Percentiles rank a stretch among this genome's conserved stretches.
Conservation (phyloP, 768 basidiomycete genomes). For the Mycena kentingensis region DNA sequence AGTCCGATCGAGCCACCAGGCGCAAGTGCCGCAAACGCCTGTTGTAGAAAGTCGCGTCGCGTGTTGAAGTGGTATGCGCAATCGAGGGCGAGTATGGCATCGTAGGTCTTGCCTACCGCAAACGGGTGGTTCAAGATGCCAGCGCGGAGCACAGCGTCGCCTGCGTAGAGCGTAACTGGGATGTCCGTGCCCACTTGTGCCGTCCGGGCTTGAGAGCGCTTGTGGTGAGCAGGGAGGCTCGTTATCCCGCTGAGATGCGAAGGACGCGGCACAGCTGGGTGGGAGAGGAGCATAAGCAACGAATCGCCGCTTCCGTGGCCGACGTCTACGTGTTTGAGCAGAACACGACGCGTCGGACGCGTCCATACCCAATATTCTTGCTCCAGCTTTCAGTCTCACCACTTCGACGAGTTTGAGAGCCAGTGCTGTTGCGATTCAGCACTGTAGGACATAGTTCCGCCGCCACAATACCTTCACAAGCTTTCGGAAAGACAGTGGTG, state of each 20-base stretch:
- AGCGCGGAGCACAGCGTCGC: slow-evolving; percentile 52
- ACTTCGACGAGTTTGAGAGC: slow-evolving; percentile 52
- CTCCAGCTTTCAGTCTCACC: slow-evolving; percentile 42
- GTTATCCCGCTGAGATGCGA: slow-evolving; percentile 59
- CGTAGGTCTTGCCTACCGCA: slow-evolving; percentile 33
- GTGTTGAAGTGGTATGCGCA: slow-evolving; percentile 71
- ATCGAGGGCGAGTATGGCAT: slow-evolving; percentile 61
- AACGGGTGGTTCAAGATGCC: slow-evolving; percentile 44
- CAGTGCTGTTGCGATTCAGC: slow-evolving; percentile 42
- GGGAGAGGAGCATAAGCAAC: slow-evolving; percentile 52
- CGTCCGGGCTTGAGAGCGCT: slow-evolving; percentile 47
- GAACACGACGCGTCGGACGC: neutral
- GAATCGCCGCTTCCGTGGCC: slow-evolving; percentile 74
- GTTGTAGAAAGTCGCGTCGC: slow-evolving; percentile 52
- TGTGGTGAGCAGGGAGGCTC: slow-evolving; percentile 49
- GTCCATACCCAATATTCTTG: slow-evolving; percentile 54
- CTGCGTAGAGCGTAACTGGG: slow-evolving; percentile 43
- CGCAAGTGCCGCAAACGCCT: slow-evolving; percentile 46
- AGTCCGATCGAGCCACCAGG: slow-evolving; percentile 57
- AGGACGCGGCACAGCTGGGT: slow-evolving; percentile 48
- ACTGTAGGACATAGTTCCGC: neutral
- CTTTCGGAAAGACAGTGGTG: slow-evolving; percentile 52
- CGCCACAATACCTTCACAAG: slow-evolving; percentile 54
- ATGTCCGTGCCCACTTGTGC: slow-evolving; percentile 27
- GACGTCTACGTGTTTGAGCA: slow-evolving; percentile 47